Evolutionary conservation across 106 monocot genomes (phyloP).

Genomic region (Agapanthus africanus): DNA sequence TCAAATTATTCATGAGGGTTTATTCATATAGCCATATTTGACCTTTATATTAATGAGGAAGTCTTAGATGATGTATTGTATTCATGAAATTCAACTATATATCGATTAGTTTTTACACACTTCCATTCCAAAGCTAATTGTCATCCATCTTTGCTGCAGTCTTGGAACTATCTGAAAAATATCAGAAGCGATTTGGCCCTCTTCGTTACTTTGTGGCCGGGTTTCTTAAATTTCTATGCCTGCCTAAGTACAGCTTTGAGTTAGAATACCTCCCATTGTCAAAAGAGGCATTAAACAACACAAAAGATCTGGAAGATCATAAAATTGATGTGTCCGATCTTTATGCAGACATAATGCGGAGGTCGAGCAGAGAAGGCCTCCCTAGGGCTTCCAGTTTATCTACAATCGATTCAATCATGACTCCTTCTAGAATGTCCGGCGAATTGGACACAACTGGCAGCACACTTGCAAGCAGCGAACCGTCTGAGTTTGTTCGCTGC

Average conservation of each 20-base stretch:
- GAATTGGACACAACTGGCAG: conserved; percentile 51
- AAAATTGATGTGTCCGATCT: conserved; percentile 27
- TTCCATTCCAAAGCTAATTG: conserved; percentile 5
- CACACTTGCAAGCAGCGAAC: conserved; percentile 66
- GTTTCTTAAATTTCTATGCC: conserved; percentile 74
- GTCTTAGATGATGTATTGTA: too few species aligned
- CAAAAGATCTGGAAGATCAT: conserved; percentile 14
- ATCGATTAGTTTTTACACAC: not conserved
- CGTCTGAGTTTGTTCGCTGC: conserved; percentile 85
- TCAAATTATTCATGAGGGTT: too few species aligned
- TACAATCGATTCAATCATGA: conserved; percentile 76
- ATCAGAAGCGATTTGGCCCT: conserved; percentile 87
- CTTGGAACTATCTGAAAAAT: conserved; percentile 86
- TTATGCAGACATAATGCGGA: conserved; percentile 38
- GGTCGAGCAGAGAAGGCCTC: conserved; percentile 36
- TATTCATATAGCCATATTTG: too few species aligned
- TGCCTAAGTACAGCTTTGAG: conserved; percentile 86
- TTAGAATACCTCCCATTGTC: conserved; percentile 76
- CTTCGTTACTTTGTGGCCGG: conserved; percentile 93
- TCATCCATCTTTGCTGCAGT: conserved; percentile 49
- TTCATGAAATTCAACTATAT: too few species aligned
- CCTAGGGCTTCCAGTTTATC: conserved; percentile 64
- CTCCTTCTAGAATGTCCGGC: conserved; percentile 56
- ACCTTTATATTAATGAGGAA: too few species aligned
- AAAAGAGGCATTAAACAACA: conserved; percentile 30